Evolutionary conservation across 1,139 yeast genomes (phyloP).

Genomic region (Taphrina populina): DNA sequence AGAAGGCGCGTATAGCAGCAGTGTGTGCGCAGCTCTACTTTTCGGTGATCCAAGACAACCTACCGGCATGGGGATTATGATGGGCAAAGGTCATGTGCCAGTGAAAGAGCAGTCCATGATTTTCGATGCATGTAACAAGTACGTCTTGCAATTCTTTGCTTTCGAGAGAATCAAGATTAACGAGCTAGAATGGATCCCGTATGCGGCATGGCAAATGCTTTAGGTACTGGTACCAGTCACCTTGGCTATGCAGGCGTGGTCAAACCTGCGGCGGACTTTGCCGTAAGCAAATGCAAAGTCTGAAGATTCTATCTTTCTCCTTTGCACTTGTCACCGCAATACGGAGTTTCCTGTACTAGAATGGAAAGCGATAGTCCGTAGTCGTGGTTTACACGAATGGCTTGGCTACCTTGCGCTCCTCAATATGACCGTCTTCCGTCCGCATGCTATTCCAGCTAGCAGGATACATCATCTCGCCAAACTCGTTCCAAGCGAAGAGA

Average conservation of each 20-base stretch:
- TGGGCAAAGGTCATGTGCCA: slow-evolving; percentile 7
- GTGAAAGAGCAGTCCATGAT: not conserved
- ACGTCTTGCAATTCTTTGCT: not conserved
- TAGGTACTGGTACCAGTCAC: slow-evolving; percentile 10
- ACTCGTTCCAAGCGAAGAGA: slow-evolving; percentile 70
- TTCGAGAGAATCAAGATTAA: not conserved
- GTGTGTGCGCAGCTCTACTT: slow-evolving; percentile 1
- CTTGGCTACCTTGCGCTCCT: slow-evolving; percentile 87
- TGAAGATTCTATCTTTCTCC: not conserved
- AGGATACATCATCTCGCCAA: slow-evolving; percentile 82
- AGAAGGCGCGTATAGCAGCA: not conserved
- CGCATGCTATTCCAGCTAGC: slow-evolving; percentile 96
- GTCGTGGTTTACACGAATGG: slow-evolving; percentile 54
- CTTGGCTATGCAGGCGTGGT: slow-evolving; percentile 8
- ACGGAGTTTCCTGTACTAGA: not conserved
- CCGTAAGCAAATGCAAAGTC: not conserved
- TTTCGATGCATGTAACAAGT: slow-evolving; percentile 18
- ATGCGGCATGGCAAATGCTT: slow-evolving; percentile 10
- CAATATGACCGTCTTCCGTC: slow-evolving; percentile 69
- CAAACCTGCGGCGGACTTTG: slow-evolving; percentile 3
- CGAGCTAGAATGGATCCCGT: slow-evolving; percentile 1
- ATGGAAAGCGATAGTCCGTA: not conserved
- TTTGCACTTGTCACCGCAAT: not conserved
- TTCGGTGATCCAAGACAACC: slow-evolving; percentile 16
- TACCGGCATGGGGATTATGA: not conserved